phyloP scores from a whole-genome alignment of 768 basidiomycete genomes.

The Boletus speciosus region DNA sequence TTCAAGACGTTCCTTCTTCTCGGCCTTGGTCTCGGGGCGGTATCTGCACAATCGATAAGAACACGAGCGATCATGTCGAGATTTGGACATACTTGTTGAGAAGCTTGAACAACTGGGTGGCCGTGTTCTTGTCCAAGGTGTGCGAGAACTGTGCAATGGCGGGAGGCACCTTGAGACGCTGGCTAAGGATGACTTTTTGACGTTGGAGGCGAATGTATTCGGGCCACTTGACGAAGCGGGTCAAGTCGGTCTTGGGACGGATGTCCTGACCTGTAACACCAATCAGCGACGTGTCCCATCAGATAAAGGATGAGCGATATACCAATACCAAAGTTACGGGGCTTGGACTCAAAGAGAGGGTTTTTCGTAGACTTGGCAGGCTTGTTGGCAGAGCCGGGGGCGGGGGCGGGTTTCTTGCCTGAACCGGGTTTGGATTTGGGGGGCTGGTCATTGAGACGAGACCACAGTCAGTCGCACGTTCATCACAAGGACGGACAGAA shows the following conservation, averaged over 20 bases:
- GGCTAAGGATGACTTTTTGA: constrained; percentile 97
- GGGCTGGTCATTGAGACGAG: constrained; percentile 93
- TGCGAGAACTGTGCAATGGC: constrained; percentile 97
- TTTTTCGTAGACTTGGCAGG: constrained; percentile 78
- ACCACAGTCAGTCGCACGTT: constrained; percentile 36
- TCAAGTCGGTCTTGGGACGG: constrained; percentile 84
- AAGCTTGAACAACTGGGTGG: constrained; percentile 96
- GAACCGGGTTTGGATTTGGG: constrained; percentile 66
- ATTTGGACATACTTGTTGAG: constrained; percentile 69
- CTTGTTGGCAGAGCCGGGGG: constrained; percentile 80
- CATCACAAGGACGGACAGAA: constrained; percentile 22
- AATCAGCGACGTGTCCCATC: not conserved
- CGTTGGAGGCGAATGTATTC: constrained; percentile 97
- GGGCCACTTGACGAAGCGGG: constrained; percentile 99
- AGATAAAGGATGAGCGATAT: constrained; percentile 16
- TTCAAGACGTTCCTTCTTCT: constrained; percentile 93
- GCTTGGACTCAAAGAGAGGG: constrained; percentile 88
- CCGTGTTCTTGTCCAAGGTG: constrained; percentile 99
- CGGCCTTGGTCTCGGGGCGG: constrained; percentile 89
- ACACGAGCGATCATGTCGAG: not conserved
- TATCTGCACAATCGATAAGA: constrained; percentile 38
- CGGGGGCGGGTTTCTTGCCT: constrained; percentile 82
- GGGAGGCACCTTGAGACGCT: constrained; percentile 97
- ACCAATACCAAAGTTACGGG: constrained; percentile 98
- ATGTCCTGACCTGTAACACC: constrained; percentile 80